A percentile compares a stretch with the other conserved stretches of the same genome.
phyloP scores from a whole-genome alignment of 108 stramenopile genomes.

The Hondaea fermentalgiana region DNA sequence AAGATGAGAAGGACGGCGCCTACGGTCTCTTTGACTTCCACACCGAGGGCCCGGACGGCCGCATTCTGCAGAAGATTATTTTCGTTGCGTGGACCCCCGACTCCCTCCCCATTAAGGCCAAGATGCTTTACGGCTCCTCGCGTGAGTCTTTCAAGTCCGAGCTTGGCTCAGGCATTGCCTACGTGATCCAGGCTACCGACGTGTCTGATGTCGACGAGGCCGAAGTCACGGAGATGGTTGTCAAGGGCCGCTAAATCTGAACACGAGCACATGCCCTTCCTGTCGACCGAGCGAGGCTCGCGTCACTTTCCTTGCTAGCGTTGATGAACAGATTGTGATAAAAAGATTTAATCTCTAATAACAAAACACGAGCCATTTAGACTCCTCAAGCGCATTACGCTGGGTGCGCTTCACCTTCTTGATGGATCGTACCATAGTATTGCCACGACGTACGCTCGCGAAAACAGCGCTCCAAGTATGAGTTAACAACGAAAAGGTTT shows the following conservation, averaged over 20 bases:
- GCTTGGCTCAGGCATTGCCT: slow-evolving; percentile 17
- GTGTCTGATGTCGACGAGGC: not conserved
- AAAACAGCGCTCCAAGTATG: too few species aligned
- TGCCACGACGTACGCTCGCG: too few species aligned
- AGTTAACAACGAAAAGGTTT: too few species aligned
- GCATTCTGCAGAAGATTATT: not conserved
- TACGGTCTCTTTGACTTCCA: slow-evolving; percentile 11
- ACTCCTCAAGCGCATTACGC: too few species aligned
- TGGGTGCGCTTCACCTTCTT: too few species aligned
- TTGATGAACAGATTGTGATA: too few species aligned
- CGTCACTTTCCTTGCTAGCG: too few species aligned
- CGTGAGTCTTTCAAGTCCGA: slow-evolving; percentile 14
- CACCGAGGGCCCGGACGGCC: not conserved
- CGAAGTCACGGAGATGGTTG: not conserved
- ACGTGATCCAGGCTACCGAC: slow-evolving; percentile 14
- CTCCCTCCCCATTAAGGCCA: slow-evolving; percentile 8
- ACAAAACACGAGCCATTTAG: too few species aligned
- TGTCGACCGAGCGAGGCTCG: too few species aligned
- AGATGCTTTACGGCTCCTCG: not conserved
- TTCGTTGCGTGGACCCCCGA: slow-evolving; percentile 6
- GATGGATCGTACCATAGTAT: too few species aligned
- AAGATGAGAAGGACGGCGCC: not conserved
- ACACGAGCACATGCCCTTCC: too few species aligned
- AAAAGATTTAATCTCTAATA: too few species aligned
- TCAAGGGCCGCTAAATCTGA: not conserved